These are phyloP conservation scores for Vitis hybrid DNA, from an alignment of 177 flowering plant species.

Conservation along the genomic window DNA sequence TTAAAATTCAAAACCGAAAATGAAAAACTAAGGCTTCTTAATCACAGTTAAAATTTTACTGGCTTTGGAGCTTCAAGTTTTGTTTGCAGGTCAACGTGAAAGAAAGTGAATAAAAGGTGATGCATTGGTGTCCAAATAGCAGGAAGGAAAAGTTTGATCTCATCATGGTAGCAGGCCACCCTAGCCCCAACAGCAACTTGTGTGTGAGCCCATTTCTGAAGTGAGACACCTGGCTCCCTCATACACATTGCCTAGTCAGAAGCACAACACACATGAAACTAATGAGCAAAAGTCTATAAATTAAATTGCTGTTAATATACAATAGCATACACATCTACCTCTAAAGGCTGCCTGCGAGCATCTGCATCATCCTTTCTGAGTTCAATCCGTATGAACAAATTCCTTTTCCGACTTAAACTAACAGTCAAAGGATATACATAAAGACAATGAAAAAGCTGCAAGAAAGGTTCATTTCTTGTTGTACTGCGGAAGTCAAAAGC, in stretches of 20 bases:
- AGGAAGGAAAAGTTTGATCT: slow-evolving; percentile 85
- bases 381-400: slow-evolving; percentile 83
- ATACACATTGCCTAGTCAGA: slow-evolving; percentile 73
- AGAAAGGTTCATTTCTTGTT: slow-evolving; percentile 88
- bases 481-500: slow-evolving; percentile 94
- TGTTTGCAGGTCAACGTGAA: slow-evolving; percentile 91
- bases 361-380: slow-evolving; percentile 87
- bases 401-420: slow-evolving; percentile 87
- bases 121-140: slow-evolving; percentile 81
- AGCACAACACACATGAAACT: slow-evolving; percentile 6
- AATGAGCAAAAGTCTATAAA: slow-evolving; percentile 4
- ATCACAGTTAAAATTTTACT: slow-evolving; percentile 35
- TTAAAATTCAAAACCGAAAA: slow-evolving; percentile 4
- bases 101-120: slow-evolving; percentile 91
- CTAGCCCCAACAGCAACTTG: slow-evolving; percentile 92
- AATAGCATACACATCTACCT: slow-evolving; percentile 46
- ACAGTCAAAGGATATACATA: slow-evolving; percentile 89
- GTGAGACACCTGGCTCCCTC: slow-evolving; percentile 62
- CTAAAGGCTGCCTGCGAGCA: slow-evolving; percentile 77
- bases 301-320: not conserved
- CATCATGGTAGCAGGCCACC: slow-evolving; percentile 90
- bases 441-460: slow-evolving; percentile 92
- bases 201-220: slow-evolving; percentile 87
- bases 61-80: slow-evolving; percentile 98
- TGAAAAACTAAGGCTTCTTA: not conserved